Evolutionary conservation across 129 eudicot genomes (phyloP), one percentile per base, ranked within the genome.

Genomic region (Flaveria bidentis): DNA sequence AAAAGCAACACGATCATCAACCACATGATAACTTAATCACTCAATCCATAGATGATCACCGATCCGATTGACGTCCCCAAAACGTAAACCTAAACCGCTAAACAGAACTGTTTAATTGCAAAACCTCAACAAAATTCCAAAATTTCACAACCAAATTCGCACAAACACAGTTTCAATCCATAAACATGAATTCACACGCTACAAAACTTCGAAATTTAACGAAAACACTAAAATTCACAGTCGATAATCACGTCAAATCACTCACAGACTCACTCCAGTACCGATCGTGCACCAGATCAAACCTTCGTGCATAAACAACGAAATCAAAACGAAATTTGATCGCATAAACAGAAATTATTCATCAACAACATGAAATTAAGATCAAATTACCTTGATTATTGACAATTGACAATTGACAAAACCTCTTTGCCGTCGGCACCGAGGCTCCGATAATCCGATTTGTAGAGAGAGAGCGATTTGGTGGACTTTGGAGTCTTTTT

Each of bases 401-500:
- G 71, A 13, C 61, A 47, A 46, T 36, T 75, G 71, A 13, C 61
- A 47, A 75, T 75, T 44, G 22, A 28, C 79, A 28, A 30, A 63
- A 5, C 39, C 49, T 28, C 63, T 61, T 70, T 11, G 33, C 41
- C 61, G 71, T 3, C 62, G 70, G 79, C 71, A 44, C 45, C 69
- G 44, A 28, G 49, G 62, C 36, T 16, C 4, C 22, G 17, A 72
- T 56, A 45, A 45, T 45, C 13, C 13, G 33, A 56, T 20, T 13
- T 25, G 41, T 36, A 53, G 52, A 13, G 60, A 69, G 20, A 72
- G 76, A 25, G 71, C 10, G 42, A 68, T 46, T 75, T 75, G 63
- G 72, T 75, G 79, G 79, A 75, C 71, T 75, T 62, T 75, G 12
- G 39, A 47, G 71, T 28, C 79, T 2, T 75, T 75, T 75, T 75